These are phyloP conservation scores for Saccharata proteae DNA, from an alignment of 2,329 filamentous ascomycete species.

Conservation along the genomic window DNA sequence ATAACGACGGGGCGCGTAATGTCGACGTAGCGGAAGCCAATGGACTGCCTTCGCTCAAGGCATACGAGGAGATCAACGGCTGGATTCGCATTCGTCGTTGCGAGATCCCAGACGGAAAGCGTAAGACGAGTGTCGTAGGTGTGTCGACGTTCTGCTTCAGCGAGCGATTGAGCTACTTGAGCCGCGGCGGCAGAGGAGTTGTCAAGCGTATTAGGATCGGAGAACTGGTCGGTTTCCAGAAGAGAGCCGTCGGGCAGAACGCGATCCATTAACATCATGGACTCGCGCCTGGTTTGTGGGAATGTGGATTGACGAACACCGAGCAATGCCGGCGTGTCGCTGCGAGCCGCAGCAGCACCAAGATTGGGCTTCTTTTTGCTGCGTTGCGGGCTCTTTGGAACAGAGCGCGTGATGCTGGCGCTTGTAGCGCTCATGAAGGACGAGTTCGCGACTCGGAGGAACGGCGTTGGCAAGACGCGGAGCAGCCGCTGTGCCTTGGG, in stretches of 20 bases:
- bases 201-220: constrained; percentile 22
- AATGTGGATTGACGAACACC: constrained; percentile 13
- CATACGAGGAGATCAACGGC: constrained; percentile 89
- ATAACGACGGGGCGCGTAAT: constrained; percentile 86
- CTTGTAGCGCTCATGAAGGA: constrained; percentile 90
- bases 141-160: constrained; percentile 58
- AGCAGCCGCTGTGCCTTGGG: constrained; percentile 87
- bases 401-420: constrained; percentile 60
- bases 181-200: constrained; percentile 18
- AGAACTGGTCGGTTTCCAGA: constrained; percentile 16
- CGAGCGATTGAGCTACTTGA: constrained; percentile 46
- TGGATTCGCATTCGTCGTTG: constrained; percentile 83
- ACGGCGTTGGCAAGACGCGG: constrained; percentile 74
- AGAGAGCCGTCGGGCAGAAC: constrained; percentile 28
- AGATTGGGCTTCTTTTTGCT: constrained; percentile 13
- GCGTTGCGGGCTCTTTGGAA: constrained; percentile 18
- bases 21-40: constrained; percentile 94
- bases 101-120: constrained; percentile 86
- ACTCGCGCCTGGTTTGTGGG: constrained; percentile 29
- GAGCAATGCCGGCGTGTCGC: constrained; percentile 11
- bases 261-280: constrained; percentile 38
- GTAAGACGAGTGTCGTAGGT: constrained; percentile 79
- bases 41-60: constrained; percentile 76
- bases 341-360: constrained; percentile 2
- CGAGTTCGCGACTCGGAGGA: constrained; percentile 89